Evolutionary conservation across 495 filamentous ascomycete genomes (phyloP), one percentile per base, ranked within the genome.

Genomic region (Hypoxylon lienhwacheense): DNA sequence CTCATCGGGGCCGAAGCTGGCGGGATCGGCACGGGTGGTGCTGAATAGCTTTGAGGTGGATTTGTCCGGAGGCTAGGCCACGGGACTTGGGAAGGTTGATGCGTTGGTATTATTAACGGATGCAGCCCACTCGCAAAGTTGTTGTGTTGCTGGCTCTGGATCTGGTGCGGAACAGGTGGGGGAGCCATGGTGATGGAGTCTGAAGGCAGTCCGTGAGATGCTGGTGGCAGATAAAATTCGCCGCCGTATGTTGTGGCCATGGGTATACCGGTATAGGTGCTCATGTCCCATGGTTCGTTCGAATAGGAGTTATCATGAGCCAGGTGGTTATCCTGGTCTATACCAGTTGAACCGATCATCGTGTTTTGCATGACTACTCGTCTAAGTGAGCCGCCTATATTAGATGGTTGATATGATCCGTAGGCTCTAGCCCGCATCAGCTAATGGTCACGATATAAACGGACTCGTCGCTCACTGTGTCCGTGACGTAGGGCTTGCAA

Each of bases 31-130:
- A 84, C 69, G 40, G 82, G 75, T 40, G 77, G 73, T 12, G 76
- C 73, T n/a, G 77, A 66, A 53, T 78, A 79, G 61, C 68, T 72
- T 36, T 59, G 65, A 12, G 66, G 71, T 8, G 80, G 79, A 54
- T 81, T 80, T 16, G 83, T 81, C 58, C 87, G 76, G 77, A 86
- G 80, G 65, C 85, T 89, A 12, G 85, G 85, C 85, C 85, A 89
- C 42, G 72, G 69, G 49, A 82, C 72, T 65, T 83, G 80, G 37
- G 78, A 79, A n/a, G 82, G 80, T 75, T 85, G 72, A 63, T 63
- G 63, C 20, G 63, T 61, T 20, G 65, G 76, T 40, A 86, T 81
- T 50, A 87, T 73, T 65, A 84, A 80, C 40, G 85, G 77, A 11
- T 79, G 66, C 39, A 65, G 59, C 12, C 66, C 63, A 49, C 50